These are phyloP conservation scores for Trifolium subterraneum DNA, from an alignment of 306 rosid genomes.

Conservation along the genomic window DNA sequence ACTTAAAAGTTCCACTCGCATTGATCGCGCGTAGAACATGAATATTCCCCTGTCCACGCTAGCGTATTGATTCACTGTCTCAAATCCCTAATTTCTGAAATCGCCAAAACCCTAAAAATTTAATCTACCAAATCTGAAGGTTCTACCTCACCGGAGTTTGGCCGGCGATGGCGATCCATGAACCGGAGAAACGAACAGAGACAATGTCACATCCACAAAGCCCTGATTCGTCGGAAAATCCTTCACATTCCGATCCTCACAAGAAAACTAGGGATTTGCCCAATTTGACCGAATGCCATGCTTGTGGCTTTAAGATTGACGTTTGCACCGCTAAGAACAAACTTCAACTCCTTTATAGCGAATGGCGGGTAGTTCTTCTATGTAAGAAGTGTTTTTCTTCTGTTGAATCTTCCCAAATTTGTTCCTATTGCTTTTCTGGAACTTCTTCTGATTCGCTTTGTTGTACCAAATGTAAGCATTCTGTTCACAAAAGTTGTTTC, in stretches of 20 bases:
- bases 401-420: constrained; percentile 63
- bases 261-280: constrained; percentile 82
- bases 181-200: constrained; percentile 24
- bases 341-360: constrained; percentile 70
- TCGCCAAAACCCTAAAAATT: constrained; percentile 37
- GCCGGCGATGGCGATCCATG: constrained; percentile 41
- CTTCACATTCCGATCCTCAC: constrained; percentile 10
- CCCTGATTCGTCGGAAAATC: constrained; percentile 28
- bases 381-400: constrained; percentile 64
- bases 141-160: constrained; percentile 22
- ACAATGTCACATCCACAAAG: neutral
- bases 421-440: constrained; percentile 69
- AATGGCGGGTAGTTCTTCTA: constrained; percentile 84
- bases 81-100: constrained; percentile 11
- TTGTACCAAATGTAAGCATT: constrained; percentile 57
- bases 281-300: constrained; percentile 70
- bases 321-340: constrained; percentile 56
- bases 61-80: too few relatives aligned
- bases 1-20: constrained; percentile 30
- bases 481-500: constrained; percentile 63
- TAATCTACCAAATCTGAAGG: neutral
- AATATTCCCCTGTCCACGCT: constrained; percentile 14
- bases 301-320: constrained; percentile 68
- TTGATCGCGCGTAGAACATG: constrained; percentile 30
- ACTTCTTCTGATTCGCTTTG: constrained; percentile 43